Evolutionary conservation across 495 filamentous ascomycete genomes (phyloP).

Genomic region (Aspergillus affinis): DNA sequence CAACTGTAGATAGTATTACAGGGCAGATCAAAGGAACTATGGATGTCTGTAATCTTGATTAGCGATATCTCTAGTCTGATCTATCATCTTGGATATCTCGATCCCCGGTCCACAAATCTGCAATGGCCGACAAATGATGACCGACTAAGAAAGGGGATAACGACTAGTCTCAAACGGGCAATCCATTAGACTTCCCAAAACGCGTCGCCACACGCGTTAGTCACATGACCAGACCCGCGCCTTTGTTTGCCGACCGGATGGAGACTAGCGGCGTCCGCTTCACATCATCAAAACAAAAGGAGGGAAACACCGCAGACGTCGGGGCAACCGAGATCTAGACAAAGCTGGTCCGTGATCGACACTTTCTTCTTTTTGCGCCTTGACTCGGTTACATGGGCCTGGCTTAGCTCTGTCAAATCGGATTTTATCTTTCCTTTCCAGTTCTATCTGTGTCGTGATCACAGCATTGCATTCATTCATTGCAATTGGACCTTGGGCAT

Average conservation of each 20-base stretch:
- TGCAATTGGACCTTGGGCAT: background rate
- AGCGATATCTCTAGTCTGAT: background rate
- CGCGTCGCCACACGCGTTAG: constrained; percentile 20
- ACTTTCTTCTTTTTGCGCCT: background rate
- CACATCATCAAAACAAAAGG: constrained; percentile 30
- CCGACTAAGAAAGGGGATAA: background rate
- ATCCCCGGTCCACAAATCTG: background rate
- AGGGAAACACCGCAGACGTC: background rate
- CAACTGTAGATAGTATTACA: background rate
- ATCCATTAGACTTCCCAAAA: constrained; percentile 29
- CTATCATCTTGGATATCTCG: background rate
- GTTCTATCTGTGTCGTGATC: background rate
- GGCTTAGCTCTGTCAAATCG: background rate
- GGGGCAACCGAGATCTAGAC: constrained; percentile 12
- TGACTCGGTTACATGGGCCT: background rate
- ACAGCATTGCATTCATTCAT: background rate
- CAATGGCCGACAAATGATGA: background rate
- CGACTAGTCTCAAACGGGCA: background rate
- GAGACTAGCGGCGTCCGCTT: constrained; percentile 16
- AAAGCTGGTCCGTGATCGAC: background rate
- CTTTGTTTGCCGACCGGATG: constrained; percentile 4
- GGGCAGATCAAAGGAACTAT: background rate
- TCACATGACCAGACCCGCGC: constrained; percentile 20
- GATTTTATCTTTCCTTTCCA: background rate
- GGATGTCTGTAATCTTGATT: background rate